A percentile compares a stretch with the other conserved stretches of the same genome.
Conservation (phyloP, 2,329 filamentous ascomycete genomes). For the Diplodia mutila region DNA sequence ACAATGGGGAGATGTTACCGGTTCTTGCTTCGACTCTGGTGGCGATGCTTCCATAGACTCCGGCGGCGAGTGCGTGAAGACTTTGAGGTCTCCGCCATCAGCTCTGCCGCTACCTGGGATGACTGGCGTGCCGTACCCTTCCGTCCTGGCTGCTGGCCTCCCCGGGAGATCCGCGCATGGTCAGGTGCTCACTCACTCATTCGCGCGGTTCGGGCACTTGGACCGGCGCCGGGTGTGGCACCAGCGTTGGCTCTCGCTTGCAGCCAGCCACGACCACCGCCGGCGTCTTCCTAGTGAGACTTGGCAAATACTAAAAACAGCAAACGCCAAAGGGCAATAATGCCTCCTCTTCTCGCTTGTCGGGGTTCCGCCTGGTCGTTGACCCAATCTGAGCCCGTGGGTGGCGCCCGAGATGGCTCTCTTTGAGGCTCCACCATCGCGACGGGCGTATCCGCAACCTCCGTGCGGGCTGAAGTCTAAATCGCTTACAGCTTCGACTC, state of each 20-base stretch:
- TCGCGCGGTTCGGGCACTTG: neutral
- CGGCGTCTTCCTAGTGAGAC: neutral
- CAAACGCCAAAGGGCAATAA: neutral
- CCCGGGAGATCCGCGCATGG: neutral
- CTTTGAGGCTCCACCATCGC: neutral
- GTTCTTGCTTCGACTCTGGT: neutral
- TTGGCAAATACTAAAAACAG: neutral
- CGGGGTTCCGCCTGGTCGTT: neutral
- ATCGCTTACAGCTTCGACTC: neutral
- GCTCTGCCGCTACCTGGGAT: neutral
- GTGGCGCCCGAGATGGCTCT: neutral
- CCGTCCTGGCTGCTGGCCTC: neutral
- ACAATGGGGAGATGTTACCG: neutral
- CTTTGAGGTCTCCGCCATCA: neutral
- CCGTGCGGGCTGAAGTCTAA: neutral
- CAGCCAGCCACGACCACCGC: constrained; percentile 5
- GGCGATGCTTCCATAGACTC: neutral
- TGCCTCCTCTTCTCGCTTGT: neutral
- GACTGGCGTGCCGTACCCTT: neutral
- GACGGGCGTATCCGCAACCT: neutral
- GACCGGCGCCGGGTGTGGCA: constrained; percentile 5
- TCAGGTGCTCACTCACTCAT: neutral
- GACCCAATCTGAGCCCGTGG: neutral
- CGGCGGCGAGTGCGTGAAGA: neutral
- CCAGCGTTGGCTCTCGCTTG: neutral